Evolutionary conservation across 192 early-diverging fungal species (phyloP).

Genomic region (Podila epicladia): DNA sequence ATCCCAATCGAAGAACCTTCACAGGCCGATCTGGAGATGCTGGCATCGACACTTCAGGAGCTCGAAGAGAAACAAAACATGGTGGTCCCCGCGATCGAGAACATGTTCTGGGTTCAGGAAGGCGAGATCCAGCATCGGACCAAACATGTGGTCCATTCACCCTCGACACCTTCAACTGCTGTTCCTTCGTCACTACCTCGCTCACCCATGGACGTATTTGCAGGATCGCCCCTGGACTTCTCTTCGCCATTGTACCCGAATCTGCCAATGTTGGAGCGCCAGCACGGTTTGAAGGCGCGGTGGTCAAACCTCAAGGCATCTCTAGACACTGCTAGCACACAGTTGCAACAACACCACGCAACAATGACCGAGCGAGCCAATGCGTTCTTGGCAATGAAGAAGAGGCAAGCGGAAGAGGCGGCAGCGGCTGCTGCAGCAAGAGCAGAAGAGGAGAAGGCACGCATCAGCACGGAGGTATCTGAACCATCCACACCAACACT

Average conservation of each 20-base stretch:
- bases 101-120: slow-evolving; percentile 52
- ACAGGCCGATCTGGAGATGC: slow-evolving; percentile 18
- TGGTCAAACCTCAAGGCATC: slow-evolving; percentile 43
- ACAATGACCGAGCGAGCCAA: slow-evolving; percentile 17
- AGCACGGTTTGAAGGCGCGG: slow-evolving; percentile 21
- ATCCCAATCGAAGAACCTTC: background rate
- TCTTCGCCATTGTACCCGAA: slow-evolving; percentile 36
- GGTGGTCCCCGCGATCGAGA: slow-evolving; percentile 34
- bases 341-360: slow-evolving; percentile 25
- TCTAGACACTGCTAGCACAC: slow-evolving; percentile 22
- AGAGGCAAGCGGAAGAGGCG: background rate
- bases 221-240: background rate
- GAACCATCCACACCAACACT: background rate
- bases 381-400: slow-evolving; percentile 9
- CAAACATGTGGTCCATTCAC: slow-evolving; percentile 11
- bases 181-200: background rate
- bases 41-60: slow-evolving; percentile 29
- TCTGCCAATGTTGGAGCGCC: slow-evolving; percentile 35
- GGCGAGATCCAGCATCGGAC: slow-evolving; percentile 43
- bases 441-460: slow-evolving; percentile 10
- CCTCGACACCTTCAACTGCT: slow-evolving; percentile 25
- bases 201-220: background rate
- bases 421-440: slow-evolving; percentile 19
- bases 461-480: background rate
- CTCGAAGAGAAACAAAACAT: slow-evolving; percentile 44